Percentiles rank a stretch among this genome's conserved stretches.
phyloP scores from a whole-genome alignment of 148 eudicot genomes.

The Nepenthes mirabilis region DNA sequence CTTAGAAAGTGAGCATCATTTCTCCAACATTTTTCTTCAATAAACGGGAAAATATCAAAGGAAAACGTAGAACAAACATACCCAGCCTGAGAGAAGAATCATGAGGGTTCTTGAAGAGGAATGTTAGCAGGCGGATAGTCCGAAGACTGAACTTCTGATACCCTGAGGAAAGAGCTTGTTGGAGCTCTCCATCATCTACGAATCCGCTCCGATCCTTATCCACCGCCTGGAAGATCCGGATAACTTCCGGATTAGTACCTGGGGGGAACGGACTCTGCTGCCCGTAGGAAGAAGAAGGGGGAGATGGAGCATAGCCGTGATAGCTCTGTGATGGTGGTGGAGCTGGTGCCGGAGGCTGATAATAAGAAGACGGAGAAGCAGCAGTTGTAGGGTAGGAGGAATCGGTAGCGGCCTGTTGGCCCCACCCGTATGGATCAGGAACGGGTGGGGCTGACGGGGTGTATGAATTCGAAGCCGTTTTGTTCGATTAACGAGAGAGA shows the following conservation, averaged over 20 bases:
- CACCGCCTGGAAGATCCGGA: conserved; percentile 67
- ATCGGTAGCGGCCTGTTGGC: background rate
- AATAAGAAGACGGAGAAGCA: too few species aligned
- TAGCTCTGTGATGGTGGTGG: background rate
- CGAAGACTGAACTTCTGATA: conserved; percentile 45
- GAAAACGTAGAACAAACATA: conserved; percentile 6
- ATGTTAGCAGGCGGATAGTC: conserved; percentile 57
- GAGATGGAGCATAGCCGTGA: too few species aligned
- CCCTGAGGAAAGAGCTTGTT: conserved; percentile 32
- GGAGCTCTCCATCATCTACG: conserved; percentile 55
- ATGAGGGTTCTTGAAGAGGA: conserved; percentile 37
- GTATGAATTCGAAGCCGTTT: background rate
- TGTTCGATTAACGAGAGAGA: too few species aligned
- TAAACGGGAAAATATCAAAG: conserved; percentile 3
- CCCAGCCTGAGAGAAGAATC: conserved; percentile 31
- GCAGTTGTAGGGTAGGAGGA: background rate
- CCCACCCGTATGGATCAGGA: background rate
- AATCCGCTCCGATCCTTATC: conserved; percentile 62
- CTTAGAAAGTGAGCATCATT: too few species aligned
- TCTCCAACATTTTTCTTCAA: background rate
- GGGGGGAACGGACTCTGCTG: conserved; percentile 32
- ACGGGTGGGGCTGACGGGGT: background rate
- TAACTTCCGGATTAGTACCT: conserved; percentile 60
- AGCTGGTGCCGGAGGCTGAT: too few species aligned
- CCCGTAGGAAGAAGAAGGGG: background rate